Evolutionary conservation across 139 green algal genomes (phyloP), one percentile per base, ranked within the genome.

Genomic region (Chlamydomonas sp.): DNA sequence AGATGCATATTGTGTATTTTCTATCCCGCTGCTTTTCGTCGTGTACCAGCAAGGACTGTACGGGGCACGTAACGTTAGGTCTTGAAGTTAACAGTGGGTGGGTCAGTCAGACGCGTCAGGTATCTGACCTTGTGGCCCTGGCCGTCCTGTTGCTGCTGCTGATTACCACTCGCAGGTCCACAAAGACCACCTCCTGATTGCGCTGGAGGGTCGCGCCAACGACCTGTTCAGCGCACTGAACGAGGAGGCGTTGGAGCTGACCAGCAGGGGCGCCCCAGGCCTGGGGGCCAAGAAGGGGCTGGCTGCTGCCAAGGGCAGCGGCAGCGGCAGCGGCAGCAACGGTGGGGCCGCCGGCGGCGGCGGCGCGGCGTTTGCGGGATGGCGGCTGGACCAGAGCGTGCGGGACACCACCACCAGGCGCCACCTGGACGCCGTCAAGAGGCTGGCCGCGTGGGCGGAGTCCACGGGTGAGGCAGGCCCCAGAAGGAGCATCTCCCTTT

Each of bases 401-500:
- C 69, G 69, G 2, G 92, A 93, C 79, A 89, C 88, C 60, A 92
- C 90, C 49, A 87, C 90, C 8, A 31, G 86, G n/a, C 89, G 92
- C 0, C 91, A 94, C 89, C 57, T 91, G 80, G 89, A 93, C 60
- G 92, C 85, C 0, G 88, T 94, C 6, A 58, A 12, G 14, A 75
- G 92, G 61, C 89, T 93, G 60, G 75, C 63, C 3, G 8, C 1
- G 12, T 86, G 84, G 83, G 60, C 78, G 12, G 85, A 83, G 67
- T 15, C 84, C 67, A 3, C 63, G 6, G 78, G 62, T 77, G 78
- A 57, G 69, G 6, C 4, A 6, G 1, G 69, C 31, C 31, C 31
- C 31, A 49, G 31, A 49, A 49, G 31, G 31, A 49, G 31, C 31
- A 49, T 49, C 31, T 49, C 31, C 31, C 31, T 49, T 49, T 49